A percentile compares a stretch with the other conserved stretches of the same genome.
Conservation (phyloP, 768 basidiomycete genomes). For the Leucosporidium scottii region DNA sequence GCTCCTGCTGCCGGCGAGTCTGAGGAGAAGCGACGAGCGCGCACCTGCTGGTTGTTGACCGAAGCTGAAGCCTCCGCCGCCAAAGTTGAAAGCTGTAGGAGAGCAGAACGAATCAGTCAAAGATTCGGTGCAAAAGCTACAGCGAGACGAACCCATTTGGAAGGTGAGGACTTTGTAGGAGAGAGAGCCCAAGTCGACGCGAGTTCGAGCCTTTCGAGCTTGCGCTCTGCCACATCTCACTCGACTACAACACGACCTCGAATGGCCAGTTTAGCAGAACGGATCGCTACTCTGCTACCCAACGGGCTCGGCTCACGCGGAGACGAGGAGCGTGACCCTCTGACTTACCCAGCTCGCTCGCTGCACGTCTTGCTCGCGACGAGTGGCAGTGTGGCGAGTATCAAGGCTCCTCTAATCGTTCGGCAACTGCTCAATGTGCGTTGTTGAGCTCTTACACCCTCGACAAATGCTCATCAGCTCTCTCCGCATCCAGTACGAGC, state of each 20-base stretch:
- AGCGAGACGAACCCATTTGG: too few species aligned
- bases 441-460: neutral
- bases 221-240: neutral
- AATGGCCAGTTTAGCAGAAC: neutral
- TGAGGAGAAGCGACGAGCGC: neutral
- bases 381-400: constrained; percentile 90
- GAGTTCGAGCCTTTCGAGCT: neutral
- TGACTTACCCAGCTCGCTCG: constrained; percentile 30
- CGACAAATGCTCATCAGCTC: too few species aligned
- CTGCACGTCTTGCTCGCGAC: constrained; percentile 70
- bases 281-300: constrained; percentile 20
- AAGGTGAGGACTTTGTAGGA: neutral
- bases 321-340: constrained; percentile 25
- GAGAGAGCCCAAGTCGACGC: neutral
- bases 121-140: too few species aligned
- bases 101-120: neutral
- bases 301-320: constrained; percentile 33
- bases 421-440: constrained; percentile 61
- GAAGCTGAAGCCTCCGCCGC: constrained; percentile 26
- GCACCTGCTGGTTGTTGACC: constrained; percentile 15
- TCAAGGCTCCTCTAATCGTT: constrained; percentile 87
- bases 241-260: neutral
- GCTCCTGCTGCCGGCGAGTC: neutral
- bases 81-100: constrained; percentile 28
- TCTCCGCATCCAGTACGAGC: constrained; percentile 52